These are phyloP conservation scores for Epichloe scottii DNA, from an alignment of 2,329 filamentous ascomycete species.

Conservation along the genomic window DNA sequence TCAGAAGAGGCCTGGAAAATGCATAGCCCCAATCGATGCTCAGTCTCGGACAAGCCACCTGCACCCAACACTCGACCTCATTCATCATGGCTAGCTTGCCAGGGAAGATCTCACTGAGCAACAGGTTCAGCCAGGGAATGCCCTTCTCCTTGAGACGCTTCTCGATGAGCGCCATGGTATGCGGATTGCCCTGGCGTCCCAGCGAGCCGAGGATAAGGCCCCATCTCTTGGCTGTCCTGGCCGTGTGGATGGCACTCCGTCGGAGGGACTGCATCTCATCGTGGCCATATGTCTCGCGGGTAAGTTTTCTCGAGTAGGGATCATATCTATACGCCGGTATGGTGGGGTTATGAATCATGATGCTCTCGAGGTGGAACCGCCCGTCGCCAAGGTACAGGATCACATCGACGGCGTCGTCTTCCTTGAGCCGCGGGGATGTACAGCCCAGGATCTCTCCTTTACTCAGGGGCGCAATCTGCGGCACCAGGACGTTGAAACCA, in stretches of 20 bases:
- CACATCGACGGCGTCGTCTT: conserved; percentile 52
- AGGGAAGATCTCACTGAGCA: conserved; percentile 92
- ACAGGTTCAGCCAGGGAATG: conserved; percentile 71
- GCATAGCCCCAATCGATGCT: conserved; percentile 99
- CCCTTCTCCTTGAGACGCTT: conserved; percentile 55
- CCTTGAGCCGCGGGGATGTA: conserved; percentile 64
- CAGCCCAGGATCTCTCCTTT: conserved; percentile 97
- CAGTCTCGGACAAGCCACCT: conserved; percentile 89
- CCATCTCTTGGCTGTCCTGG: conserved; percentile 74
- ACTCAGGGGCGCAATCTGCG: conserved; percentile 83
- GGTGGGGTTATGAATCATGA: conserved; percentile 95
- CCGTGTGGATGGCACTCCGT: conserved; percentile 61
- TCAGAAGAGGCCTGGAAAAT: conserved; percentile 76
- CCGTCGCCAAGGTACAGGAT: conserved; percentile 87
- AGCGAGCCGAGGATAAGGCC: conserved; percentile 88
- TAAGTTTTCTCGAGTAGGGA: conserved; percentile 85
- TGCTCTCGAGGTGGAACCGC: conserved; percentile 90
- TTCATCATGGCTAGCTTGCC: conserved; percentile 87
- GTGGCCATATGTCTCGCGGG: conserved; percentile 84
- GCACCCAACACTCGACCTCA: conserved; percentile 96
- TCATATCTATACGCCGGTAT: conserved; percentile 94
- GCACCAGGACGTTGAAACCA: conserved; percentile 75
- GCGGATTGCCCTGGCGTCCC: conserved; percentile 87
- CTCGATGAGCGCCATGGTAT: conserved; percentile 83
- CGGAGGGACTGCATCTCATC: conserved; percentile 78